Conservation (phyloP, 2,329 filamentous ascomycete genomes). For the Aspergillus terreus region DNA sequence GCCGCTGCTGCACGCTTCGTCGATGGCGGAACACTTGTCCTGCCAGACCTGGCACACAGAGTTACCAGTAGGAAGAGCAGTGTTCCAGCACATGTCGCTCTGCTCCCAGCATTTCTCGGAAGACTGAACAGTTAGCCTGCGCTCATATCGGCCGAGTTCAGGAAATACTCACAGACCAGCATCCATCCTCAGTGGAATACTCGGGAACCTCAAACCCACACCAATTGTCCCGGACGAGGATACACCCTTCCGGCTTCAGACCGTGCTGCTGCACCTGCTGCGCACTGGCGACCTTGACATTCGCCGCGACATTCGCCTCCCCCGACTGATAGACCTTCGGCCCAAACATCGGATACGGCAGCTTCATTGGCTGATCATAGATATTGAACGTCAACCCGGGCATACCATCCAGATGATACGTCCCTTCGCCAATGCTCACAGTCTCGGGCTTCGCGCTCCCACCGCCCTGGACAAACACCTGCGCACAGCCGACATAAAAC, state of each 20-base stretch:
- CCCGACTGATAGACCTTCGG: constrained; percentile 51
- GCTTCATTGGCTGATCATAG: constrained; percentile 50
- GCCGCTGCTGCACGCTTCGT: constrained; percentile 38
- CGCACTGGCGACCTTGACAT: not conserved
- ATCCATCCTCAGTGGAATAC: constrained; percentile 55
- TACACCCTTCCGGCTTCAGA: constrained; percentile 52
- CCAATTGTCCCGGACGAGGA: constrained; percentile 70
- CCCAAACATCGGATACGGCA: constrained; percentile 58
- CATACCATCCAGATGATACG: constrained; percentile 53
- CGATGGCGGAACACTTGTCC: constrained; percentile 53
- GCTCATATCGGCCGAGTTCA: not conserved
- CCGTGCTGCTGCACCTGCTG: constrained; percentile 44
- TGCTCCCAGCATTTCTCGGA: constrained; percentile 58
- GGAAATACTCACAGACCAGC: constrained; percentile 50
- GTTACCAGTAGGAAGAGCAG: constrained; percentile 57
- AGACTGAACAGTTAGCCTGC: constrained; percentile 23
- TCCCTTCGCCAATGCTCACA: constrained; percentile 62
- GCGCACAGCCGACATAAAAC: constrained; percentile 69
- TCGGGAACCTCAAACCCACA: constrained; percentile 59
- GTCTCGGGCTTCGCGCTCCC: constrained; percentile 46
- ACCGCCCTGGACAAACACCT: constrained; percentile 60
- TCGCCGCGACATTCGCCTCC: constrained; percentile 8
- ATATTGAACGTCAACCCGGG: constrained; percentile 62
- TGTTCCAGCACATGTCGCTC: constrained; percentile 56
- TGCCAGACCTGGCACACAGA: constrained; percentile 61